Evolutionary conservation across 1,284 basidiomycete species (phyloP), one percentile per base, ranked within the genome.

Genomic region (Cryptococcus jaspeensis): DNA sequence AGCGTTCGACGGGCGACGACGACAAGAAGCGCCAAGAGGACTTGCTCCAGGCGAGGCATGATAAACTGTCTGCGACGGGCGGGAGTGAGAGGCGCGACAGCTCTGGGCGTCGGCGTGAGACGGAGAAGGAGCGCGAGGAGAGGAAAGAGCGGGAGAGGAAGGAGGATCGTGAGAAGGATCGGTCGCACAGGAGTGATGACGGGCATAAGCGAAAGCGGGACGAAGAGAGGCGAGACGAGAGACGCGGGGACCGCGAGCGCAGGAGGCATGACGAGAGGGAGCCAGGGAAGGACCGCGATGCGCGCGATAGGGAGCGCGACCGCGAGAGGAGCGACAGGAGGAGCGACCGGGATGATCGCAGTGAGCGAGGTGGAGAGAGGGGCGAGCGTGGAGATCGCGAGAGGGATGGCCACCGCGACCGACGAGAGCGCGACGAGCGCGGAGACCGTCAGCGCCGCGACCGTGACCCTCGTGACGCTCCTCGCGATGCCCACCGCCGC

Each of bases 201-300:
- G 39, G 56, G 23, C 46, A 77, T 44, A 82, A 84, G n/a, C 73
- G 80, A 51, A 80, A 81, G 32, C 69, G 79, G 28, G 77, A 81
- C 50, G 70, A 79, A 8, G 80, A 82, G 49, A 48, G 48, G 25
- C 41, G 52, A 39, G 55, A 55, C 15, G 43, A 36, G 15, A 39
- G 51, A 28, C 41, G 66, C 8, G 70, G 66, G 42, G 66, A 69
- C 3, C 56, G 65, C 37, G 68, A 69, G 0, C 59, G 61, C 25
- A 67, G 67, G 8, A 62, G 25, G 25, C 23, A 66, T n/a, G 73
- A 71, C 16, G 63, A 63, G 18, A 69, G 69, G 15, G 55, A 63
- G 6, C 69, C 70, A 15, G 59, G 57, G 37, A 64, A 65, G 40
- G 73, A 70, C n/a, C 60, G 63, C 8, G 70, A 70, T 12, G 70